Base-by-base conservation (phyloP, 352 stramenopile genomes). In the Thalassiosira mediterranea region DNA sequence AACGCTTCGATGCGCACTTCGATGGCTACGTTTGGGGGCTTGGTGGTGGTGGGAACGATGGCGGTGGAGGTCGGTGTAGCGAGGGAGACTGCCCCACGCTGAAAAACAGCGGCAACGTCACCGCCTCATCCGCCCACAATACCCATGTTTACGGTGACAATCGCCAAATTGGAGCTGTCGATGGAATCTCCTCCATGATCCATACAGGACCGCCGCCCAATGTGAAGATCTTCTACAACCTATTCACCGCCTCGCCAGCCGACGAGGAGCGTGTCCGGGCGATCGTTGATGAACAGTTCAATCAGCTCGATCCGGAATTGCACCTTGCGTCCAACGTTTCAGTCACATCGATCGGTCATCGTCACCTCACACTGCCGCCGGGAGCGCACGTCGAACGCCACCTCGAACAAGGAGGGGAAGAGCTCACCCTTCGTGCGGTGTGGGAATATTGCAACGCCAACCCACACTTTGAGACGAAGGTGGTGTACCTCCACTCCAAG, bases 401-500 rank as follows among this genome's bases (percentile, higher is more conserved):
- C 15, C n/a, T 66, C 11, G 13, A 61, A 1, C 0, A 51, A 10
- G 64, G 72, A 11, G 17, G 63, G 44, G 72, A 81, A 48, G 29
- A 56, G 13, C 3, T 58, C 0, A 81, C 72, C 4, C 37, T 81
- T 8, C 65, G 74, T 25, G 3, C 56, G n/a, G 11, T 81, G 19
- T 81, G 72, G 72, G 64, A 81, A 21, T 72, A 76, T 52, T 81
- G 72, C 25, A 34, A 67, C 26, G 4, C 7, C 4, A 60, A 61
- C 1, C n/a, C 10, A 13, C 25, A 64, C 13, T 4, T n/a, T 25
- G 4, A 61, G 7, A 29, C 58, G 32, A 25, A 47, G 19, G 25
- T 82, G 10, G 54, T 82, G 1, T 82, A 82, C 47, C 53, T 82
- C 28, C 73, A 82, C 53, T 62, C 64, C 38, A 82, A 82, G 26